Evolutionary conservation across 495 filamentous ascomycete genomes (phyloP), one percentile per base, ranked within the genome.

Genomic region (Neurospora sp.): DNA sequence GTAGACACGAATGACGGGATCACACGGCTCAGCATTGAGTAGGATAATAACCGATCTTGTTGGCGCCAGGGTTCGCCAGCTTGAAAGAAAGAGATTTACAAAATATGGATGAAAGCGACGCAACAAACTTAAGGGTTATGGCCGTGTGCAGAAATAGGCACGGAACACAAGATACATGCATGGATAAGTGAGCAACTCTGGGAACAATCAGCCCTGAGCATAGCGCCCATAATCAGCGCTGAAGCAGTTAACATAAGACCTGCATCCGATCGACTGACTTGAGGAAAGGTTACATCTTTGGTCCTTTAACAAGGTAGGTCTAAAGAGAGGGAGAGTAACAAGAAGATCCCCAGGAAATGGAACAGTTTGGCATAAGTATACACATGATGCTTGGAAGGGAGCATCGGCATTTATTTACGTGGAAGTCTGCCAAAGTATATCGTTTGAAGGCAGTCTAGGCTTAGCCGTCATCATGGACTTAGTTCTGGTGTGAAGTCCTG

Each of bases 1-100:
- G 93, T 86, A 69, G 96, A 98, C 83, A 96, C 96, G 4, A 92
- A 93, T 78, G 96, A 98, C 83, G 93, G 94, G 28, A 85, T 98
- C 75, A 98, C 97, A 92, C 94, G 96, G 78, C 95, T 99, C 94
- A 97, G 93, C 79, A 81, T 81, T 38, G 79, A 81, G 75, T 81
- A 34, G 6, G 54, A 15, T 15, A 19, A 6, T 19, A 17, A 7
- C 1, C 15, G 28, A 34, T 66, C 13, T 34, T 11, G 28, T 3
- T 19, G 28, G 28, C 54, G 54, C 28, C 24, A 9, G 1, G 13
- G 28, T 34, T 36, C 54, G 15, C 28, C 13, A 34, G 28, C 15
- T 34, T 19, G 21, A 28, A 66, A 34, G 28, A 31, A 66, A 0
- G 5, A 17, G 54, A 36, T 34, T 34, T 34, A 66, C 54, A 31